Conservation (phyloP, 2,329 filamentous ascomycete species). For the Sclerotinia subarctica region DNA sequence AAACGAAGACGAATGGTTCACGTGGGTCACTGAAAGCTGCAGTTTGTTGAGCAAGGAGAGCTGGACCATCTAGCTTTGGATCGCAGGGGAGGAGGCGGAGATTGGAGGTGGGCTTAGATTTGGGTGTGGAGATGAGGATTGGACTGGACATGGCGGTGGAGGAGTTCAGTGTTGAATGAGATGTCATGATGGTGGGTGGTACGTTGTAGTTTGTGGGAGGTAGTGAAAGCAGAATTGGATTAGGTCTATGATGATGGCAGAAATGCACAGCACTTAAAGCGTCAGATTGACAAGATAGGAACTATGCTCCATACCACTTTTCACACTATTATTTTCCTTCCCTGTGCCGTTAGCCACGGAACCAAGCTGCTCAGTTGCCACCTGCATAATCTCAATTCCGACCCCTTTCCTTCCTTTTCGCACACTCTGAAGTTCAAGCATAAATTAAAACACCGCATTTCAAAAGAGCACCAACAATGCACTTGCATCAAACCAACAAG, state of each 20-base stretch:
- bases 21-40: conserved; percentile 18
- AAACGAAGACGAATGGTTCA: conserved; percentile 27
- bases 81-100: conserved; percentile 6
- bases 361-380: not conserved
- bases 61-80: conserved; percentile 19
- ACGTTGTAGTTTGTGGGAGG: not conserved
- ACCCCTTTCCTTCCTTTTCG: not conserved
- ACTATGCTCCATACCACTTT: not conserved
- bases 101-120: not conserved
- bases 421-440: not conserved
- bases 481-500: not conserved
- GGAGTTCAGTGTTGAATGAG: not conserved
- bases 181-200: not conserved
- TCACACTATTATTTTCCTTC: not conserved
- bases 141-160: not conserved
- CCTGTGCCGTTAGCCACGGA: not conserved
- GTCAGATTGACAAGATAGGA: not conserved
- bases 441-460: not conserved
- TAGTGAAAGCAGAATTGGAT: too few species aligned
- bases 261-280: not conserved
- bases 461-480: not conserved
- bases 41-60: conserved; percentile 24
- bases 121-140: not conserved
- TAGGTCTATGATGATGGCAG: not conserved
- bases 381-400: not conserved